phyloP scores from a whole-genome alignment of 805 yeast genomes.

The Geotrichum ghanense region DNA sequence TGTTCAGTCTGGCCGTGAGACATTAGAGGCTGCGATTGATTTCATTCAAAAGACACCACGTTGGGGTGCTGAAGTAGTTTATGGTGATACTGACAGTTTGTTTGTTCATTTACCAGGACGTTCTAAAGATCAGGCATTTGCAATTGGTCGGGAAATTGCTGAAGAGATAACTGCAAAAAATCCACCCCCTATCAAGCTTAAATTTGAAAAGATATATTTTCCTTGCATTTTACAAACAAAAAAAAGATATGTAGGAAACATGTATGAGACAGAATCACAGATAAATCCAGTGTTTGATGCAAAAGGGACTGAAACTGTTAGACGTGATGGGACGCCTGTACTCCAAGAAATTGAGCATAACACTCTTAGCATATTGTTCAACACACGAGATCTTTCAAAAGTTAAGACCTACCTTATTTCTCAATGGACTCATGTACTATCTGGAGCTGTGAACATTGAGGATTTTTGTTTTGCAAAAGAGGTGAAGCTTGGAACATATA shows the following conservation, averaged over 20 bases:
- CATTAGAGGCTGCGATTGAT: slow-evolving; percentile 57
- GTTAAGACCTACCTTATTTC: slow-evolving; percentile 54
- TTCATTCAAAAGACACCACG: slow-evolving; percentile 45
- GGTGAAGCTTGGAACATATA: slow-evolving; percentile 75
- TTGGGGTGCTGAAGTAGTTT: slow-evolving; percentile 89
- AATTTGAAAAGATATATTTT: slow-evolving; percentile 87
- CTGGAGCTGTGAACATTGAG: slow-evolving; percentile 53
- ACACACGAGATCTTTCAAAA: slow-evolving; percentile 53
- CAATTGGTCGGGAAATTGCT: slow-evolving; percentile 63
- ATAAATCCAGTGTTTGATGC: slow-evolving; percentile 70
- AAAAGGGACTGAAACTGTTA: slow-evolving; percentile 88
- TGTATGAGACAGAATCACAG: slow-evolving; percentile 52
- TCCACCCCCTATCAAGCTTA: slow-evolving; percentile 72
- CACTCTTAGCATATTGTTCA: slow-evolving; percentile 56
- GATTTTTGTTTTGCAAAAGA: slow-evolving; percentile 91
- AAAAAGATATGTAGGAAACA: slow-evolving; percentile 83
- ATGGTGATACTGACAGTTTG: slow-evolving; percentile 93
- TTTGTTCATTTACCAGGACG: slow-evolving; percentile 86
- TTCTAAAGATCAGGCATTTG: slow-evolving; percentile 64
- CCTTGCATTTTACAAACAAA: slow-evolving; percentile 77
- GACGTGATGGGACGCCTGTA: slow-evolving; percentile 92
- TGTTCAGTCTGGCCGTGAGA: slow-evolving; percentile 84
- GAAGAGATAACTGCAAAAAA: slow-evolving; percentile 46
- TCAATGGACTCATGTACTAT: slow-evolving; percentile 56
- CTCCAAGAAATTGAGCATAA: slow-evolving; percentile 74